phyloP scores from a whole-genome alignment of 352 stramenopile species.

The Globisporangium nodosum region DNA sequence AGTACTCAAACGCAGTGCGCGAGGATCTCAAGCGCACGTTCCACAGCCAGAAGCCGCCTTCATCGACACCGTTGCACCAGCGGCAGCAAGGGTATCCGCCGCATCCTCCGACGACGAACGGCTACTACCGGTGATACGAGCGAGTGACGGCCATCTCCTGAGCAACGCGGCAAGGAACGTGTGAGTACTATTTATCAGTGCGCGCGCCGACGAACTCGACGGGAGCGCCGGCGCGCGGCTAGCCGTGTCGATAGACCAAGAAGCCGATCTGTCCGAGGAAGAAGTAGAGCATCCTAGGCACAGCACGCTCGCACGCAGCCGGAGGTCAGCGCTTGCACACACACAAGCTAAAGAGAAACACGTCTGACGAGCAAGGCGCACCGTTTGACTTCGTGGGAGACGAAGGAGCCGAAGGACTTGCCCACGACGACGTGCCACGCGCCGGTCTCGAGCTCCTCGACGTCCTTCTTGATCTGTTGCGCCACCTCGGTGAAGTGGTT shows the following conservation, averaged over 20 bases:
- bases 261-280: conserved; percentile 79
- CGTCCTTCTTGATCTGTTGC: conserved; percentile 72
- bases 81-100: background rate
- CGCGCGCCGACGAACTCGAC: background rate
- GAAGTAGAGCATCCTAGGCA: conserved; percentile 74
- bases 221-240: background rate
- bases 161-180: background rate
- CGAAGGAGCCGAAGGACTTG: conserved; percentile 83
- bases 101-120: background rate
- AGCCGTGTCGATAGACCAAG: conserved; percentile 70
- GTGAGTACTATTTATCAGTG: background rate
- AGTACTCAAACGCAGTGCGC: conserved; percentile 52
- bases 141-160: background rate
- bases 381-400: conserved; percentile 84
- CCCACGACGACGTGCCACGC: conserved; percentile 83
- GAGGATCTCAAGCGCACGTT: conserved; percentile 42
- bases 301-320: too few relatives aligned
- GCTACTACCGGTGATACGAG: background rate
- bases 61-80: conserved; percentile 5
- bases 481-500: conserved; percentile 78
- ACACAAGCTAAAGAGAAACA: background rate
- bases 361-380: conserved; percentile 15
- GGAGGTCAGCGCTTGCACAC: background rate
- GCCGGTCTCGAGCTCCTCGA: conserved; percentile 61
- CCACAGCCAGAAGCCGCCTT: conserved; percentile 18